phyloP scores from a whole-genome alignment of 2,329 filamentous ascomycete genomes.

The Escovopsis sp. region DNA sequence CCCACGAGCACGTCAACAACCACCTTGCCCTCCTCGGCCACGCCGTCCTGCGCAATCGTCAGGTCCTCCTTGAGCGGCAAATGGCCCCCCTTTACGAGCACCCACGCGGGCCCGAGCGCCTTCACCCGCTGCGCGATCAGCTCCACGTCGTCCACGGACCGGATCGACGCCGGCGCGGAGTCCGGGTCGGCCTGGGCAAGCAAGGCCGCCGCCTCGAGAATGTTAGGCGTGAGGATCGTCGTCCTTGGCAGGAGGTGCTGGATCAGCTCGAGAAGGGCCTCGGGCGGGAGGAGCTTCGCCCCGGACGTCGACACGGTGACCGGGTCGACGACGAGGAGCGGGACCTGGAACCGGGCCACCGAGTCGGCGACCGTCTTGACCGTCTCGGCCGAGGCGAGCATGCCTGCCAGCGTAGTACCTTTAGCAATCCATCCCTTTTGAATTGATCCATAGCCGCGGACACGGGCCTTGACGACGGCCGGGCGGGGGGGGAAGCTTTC shows the following conservation, averaged over 20 bases:
- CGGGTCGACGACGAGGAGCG: conserved; percentile 23
- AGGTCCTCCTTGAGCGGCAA: conserved; percentile 56
- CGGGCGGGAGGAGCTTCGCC: conserved; percentile 48
- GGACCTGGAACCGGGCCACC: conserved; percentile 17
- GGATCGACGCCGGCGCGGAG: conserved; percentile 25
- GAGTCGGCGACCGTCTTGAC: conserved; percentile 21
- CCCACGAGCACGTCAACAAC: conserved; percentile 70
- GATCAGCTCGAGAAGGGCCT: conserved; percentile 48
- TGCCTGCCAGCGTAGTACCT: conserved; percentile 18
- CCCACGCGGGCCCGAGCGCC: conserved; percentile 57
- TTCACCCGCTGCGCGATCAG: conserved; percentile 51
- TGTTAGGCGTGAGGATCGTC: conserved; percentile 61
- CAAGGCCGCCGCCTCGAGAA: conserved; percentile 58
- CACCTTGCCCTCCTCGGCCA: conserved; percentile 43
- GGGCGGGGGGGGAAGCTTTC: neutral
- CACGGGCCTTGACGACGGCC: too few species aligned
- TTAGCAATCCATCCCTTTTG: neutral
- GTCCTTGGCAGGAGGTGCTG: conserved; percentile 47
- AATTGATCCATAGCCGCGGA: neutral
- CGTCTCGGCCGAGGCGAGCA: conserved; percentile 24
- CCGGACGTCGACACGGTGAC: conserved; percentile 85
- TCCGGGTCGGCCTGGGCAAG: conserved; percentile 40
- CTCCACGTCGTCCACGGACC: conserved; percentile 51
- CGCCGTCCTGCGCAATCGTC: conserved; percentile 33
- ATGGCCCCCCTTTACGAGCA: conserved; percentile 85